Percentiles rank a stretch among this genome's conserved stretches.
Conservation (phyloP, 2,329 filamentous ascomycete species). For the Fonsecaea pedrosoi region DNA sequence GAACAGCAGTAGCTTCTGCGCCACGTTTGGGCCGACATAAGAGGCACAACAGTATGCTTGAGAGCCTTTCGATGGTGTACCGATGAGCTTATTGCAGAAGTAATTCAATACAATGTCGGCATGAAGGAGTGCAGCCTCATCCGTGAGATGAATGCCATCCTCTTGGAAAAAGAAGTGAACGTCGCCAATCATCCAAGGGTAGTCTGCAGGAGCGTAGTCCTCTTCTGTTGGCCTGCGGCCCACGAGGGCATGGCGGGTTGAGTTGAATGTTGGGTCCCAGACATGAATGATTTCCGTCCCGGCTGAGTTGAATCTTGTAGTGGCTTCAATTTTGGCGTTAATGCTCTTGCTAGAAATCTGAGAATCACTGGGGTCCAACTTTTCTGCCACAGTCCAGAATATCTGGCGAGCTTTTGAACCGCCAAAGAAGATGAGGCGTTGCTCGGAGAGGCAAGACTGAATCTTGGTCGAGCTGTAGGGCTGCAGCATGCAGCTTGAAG, state of each 20-base stretch:
- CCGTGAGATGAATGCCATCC: slow-evolving; percentile 58
- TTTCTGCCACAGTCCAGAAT: slow-evolving; percentile 64
- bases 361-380: slow-evolving; percentile 48
- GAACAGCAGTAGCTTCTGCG: slow-evolving; percentile 43
- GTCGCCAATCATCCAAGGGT: slow-evolving; percentile 54
- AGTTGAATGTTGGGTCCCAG: slow-evolving; percentile 13
- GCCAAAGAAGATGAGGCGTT: slow-evolving; percentile 65
- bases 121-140: slow-evolving; percentile 55
- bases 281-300: slow-evolving; percentile 7
- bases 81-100: slow-evolving; percentile 60
- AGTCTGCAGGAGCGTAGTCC: slow-evolving; percentile 49
- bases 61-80: slow-evolving; percentile 51
- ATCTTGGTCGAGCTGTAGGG: slow-evolving; percentile 62
- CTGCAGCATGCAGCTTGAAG: slow-evolving; percentile 65
- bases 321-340: background rate
- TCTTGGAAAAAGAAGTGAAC: slow-evolving; percentile 51
- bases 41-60: slow-evolving; percentile 61
- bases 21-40: slow-evolving; percentile 44
- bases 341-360: background rate
- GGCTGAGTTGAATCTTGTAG: slow-evolving; percentile 8
- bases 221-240: background rate
- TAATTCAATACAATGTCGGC: slow-evolving; percentile 62
- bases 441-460: slow-evolving; percentile 58
- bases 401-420: slow-evolving; percentile 67
- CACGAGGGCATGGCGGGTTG: background rate